phyloP scores from a whole-genome alignment of 768 basidiomycete genomes.

The Xerocomellus intermedius region DNA sequence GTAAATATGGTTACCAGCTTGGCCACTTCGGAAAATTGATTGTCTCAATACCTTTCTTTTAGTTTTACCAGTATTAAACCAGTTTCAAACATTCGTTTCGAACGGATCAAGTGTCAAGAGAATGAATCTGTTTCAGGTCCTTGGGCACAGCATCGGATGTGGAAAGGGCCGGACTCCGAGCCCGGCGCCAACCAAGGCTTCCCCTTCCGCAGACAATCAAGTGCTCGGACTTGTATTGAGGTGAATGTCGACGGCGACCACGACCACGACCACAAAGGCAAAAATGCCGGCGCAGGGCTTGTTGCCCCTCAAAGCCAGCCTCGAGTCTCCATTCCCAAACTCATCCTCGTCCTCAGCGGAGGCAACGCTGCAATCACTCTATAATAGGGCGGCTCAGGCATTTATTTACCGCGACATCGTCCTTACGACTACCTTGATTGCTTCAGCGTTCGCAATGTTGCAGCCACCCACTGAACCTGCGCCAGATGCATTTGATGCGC shows the following conservation, averaged over 20 bases:
- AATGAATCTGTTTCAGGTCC: too few species aligned
- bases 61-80: too few species aligned
- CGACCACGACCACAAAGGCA: constrained; percentile 35
- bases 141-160: background rate
- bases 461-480: constrained; percentile 35
- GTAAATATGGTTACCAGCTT: too few species aligned
- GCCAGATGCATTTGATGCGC: constrained; percentile 44
- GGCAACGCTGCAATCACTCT: constrained; percentile 65
- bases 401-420: constrained; percentile 72
- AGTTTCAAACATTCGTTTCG: background rate
- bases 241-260: constrained; percentile 52
- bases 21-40: too few species aligned
- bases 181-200: background rate
- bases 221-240: constrained; percentile 5
- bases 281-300: constrained; percentile 21
- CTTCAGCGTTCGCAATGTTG: constrained; percentile 67
- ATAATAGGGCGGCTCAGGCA: constrained; percentile 73
- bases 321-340: constrained; percentile 4
- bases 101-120: too few species aligned
- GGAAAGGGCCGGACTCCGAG: constrained; percentile 1
- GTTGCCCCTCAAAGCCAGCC: constrained; percentile 38
- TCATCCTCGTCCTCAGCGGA: constrained; percentile 31
- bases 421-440: constrained; percentile 63
- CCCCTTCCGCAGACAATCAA: constrained; percentile 23
- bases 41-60: too few species aligned